Evolutionary conservation across 441 rosid genomes (phyloP).

Genomic region (Aquilaria agallochum): DNA sequence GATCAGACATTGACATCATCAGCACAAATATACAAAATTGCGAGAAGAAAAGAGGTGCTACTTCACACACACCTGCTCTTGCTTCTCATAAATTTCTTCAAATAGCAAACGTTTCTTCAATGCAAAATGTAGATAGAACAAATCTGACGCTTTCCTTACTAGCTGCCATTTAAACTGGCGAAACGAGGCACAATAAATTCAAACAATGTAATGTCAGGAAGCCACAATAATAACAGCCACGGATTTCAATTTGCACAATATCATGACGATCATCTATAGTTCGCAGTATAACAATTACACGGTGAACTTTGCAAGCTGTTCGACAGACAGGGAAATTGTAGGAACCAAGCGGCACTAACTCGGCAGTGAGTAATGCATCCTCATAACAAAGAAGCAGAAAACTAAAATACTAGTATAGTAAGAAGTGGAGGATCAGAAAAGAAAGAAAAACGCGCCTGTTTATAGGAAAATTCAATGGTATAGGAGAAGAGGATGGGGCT

Average conservation of each 20-base stretch:
- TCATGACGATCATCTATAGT: too few species aligned
- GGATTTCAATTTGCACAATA: too few species aligned
- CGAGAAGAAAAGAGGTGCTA: too few species aligned
- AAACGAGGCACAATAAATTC: slow-evolving; percentile 3
- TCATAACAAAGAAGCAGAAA: too few species aligned
- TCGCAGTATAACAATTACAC: too few species aligned
- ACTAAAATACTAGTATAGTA: neutral
- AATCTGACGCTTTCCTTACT: slow-evolving; percentile 80
- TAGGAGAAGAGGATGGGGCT: slow-evolving; percentile 75
- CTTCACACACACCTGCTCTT: slow-evolving; percentile 68
- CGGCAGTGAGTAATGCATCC: too few species aligned
- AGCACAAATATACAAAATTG: neutral
- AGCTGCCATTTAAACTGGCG: slow-evolving; percentile 82
- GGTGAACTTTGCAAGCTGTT: too few species aligned
- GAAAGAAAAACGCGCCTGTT: slow-evolving; percentile 47
- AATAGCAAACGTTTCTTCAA: slow-evolving; percentile 80
- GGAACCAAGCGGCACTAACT: too few species aligned
- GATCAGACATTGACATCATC: neutral
- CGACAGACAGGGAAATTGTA: neutral
- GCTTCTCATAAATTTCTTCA: slow-evolving; percentile 94
- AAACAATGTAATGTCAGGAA: neutral
- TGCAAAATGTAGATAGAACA: slow-evolving; percentile 80
- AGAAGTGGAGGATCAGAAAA: neutral
- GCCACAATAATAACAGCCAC: neutral
- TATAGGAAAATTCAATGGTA: slow-evolving; percentile 76